Conservation (phyloP, 2,329 filamentous ascomycete genomes). For the Ophiostoma quercus region DNA sequence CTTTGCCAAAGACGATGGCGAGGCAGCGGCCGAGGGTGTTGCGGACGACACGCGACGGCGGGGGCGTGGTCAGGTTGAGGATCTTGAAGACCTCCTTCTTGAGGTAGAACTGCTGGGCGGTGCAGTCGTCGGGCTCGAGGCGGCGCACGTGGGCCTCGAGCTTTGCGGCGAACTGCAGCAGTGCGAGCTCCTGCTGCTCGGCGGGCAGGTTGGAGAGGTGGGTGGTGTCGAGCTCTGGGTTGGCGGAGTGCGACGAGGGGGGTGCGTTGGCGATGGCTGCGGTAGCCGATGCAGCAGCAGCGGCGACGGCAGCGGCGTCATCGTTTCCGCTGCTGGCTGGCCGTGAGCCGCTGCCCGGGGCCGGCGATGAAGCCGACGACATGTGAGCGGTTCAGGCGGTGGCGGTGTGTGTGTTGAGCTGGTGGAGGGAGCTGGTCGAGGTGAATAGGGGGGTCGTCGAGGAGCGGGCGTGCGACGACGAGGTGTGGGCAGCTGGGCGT, state of each 20-base stretch:
- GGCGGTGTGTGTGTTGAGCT: background rate
- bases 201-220: constrained; percentile 85
- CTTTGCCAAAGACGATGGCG: constrained; percentile 72
- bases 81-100: constrained; percentile 95
- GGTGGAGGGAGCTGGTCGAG: background rate
- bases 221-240: constrained; percentile 77
- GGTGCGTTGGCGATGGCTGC: constrained; percentile 28
- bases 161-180: constrained; percentile 81
- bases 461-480: background rate
- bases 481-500: background rate
- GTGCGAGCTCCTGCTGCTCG: constrained; percentile 92
- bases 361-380: constrained; percentile 27
- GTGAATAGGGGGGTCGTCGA: constrained; percentile 17
- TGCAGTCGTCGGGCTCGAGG: constrained; percentile 73
- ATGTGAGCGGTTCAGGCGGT: constrained; percentile 15
- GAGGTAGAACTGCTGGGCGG: constrained; percentile 81
- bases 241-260: constrained; percentile 42
- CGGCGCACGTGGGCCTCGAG: constrained; percentile 73
- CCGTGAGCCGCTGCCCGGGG: constrained; percentile 19
- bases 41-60: constrained; percentile 80
- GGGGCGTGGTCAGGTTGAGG: constrained; percentile 72
- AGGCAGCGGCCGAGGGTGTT: constrained; percentile 85
- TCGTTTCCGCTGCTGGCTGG: constrained; percentile 24
- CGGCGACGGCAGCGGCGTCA: constrained; percentile 21
- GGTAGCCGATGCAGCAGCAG: constrained; percentile 33